Base-by-base conservation (phyloP, 129 eudicot species). In the Helichrysum umbraculigerum region DNA sequence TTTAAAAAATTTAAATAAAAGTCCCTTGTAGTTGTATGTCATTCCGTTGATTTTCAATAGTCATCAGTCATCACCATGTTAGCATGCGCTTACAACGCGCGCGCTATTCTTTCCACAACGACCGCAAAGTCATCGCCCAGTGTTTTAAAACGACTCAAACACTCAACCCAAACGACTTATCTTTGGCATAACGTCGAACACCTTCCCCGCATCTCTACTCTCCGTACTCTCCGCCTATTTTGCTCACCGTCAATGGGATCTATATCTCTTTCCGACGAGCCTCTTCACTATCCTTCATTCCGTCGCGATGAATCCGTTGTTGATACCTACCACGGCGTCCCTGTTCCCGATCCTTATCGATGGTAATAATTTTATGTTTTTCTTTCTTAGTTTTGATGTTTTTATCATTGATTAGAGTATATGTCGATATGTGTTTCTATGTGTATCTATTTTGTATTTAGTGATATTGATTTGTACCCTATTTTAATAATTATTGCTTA, bases 281-380 rank as follows among this genome's bases (percentile, higher is more conserved):
- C 85, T 52, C 73, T 91, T 60, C 83, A 44, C 20, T 95, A 95
- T 61, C 97, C 97, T 2, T 7, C 73, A 3, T 73, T 86, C 61
- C 91, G 97, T 35, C 91, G 99, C 1, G 99, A 95, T 56, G 97
- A 89, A 1, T 86, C 99, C 66, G 90, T 91, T 10, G 86, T 91
- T 30, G 99, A 95, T 76, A 70, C 83, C 72, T 95, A 95, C 82
- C 97, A 89, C 52, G 99, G 99, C 47, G 87, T 89, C 29, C 33
- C 34, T 12, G 91, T 95, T 68, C 82, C 97, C 62, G 99, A 95
- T 73, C 97, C 99, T 68, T 95, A 95, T 70, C 86, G 99, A 66
- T 95, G 99, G 99, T 95, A 86, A 47, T 32, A 6, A 8, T 42
- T 60, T 41, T 1, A 6, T 5, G 9, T 15, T 20, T 80, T 9